Conservation (phyloP, 148 eudicot genomes). For the Dianthus caryophyllus region DNA sequence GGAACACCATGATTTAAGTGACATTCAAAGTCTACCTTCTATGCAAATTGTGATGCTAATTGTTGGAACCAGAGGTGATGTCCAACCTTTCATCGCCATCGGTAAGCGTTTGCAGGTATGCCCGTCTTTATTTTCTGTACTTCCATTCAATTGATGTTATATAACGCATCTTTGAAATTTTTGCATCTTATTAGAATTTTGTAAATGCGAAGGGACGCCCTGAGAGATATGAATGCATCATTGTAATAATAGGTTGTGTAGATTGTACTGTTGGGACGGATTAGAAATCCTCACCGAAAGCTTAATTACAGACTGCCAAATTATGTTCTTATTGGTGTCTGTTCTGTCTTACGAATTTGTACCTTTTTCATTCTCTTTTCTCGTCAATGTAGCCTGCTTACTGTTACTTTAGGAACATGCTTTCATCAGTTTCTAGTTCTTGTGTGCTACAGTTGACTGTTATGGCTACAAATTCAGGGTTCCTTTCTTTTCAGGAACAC, state of each 20-base stretch:
- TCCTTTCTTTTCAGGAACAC: slow-evolving; percentile 48
- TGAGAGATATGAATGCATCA: background rate
- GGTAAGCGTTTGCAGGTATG: slow-evolving; percentile 44
- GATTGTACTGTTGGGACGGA: background rate
- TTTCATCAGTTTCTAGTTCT: background rate
- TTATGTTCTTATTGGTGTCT: background rate
- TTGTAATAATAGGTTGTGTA: background rate
- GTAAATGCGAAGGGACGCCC: background rate
- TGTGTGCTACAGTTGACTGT: background rate
- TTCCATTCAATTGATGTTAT: background rate
- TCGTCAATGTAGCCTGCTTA: too few species aligned
- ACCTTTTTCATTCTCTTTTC: slow-evolving; percentile 1
- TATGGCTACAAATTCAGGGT: slow-evolving; percentile 3
- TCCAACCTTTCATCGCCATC: slow-evolving; percentile 49
- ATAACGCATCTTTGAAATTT: background rate
- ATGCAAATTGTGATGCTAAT: slow-evolving; percentile 49
- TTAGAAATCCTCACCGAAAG: background rate
- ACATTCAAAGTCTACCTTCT: slow-evolving; percentile 29
- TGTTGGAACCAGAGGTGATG: slow-evolving; percentile 53
- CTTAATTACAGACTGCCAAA: background rate
- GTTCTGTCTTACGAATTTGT: background rate
- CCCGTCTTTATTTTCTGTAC: background rate
- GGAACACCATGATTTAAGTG: slow-evolving; percentile 27
- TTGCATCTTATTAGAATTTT: background rate
- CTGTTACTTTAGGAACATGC: too few species aligned